phyloP scores from a whole-genome alignment of 495 filamentous ascomycete genomes.

The Terfezia boudieri region DNA sequence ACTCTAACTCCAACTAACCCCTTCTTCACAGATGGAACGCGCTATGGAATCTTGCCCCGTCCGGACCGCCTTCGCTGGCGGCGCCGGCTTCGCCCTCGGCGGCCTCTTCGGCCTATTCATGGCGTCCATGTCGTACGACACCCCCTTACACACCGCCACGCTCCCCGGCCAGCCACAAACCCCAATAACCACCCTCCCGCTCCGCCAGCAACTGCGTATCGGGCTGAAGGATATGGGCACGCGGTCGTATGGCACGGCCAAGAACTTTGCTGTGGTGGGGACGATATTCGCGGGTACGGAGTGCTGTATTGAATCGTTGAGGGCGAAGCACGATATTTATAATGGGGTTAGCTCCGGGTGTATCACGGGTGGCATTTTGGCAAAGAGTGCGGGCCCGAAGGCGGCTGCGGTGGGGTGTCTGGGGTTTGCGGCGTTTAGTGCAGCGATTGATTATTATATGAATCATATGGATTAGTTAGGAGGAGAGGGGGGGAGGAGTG shows the following conservation, averaged over 20 bases:
- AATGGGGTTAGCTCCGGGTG: conserved; percentile 81
- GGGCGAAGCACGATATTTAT: conserved; percentile 79
- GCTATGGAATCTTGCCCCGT: conserved; percentile 75
- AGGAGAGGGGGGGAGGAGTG: not conserved
- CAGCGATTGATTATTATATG: conserved; percentile 52
- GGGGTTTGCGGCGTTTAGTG: conserved; percentile 87
- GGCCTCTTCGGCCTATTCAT: conserved; percentile 90
- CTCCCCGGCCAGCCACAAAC: conserved; percentile 10
- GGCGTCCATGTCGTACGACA: conserved; percentile 89
- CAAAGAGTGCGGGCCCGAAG: conserved; percentile 66
- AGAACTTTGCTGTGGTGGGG: conserved; percentile 86
- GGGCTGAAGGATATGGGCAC: conserved; percentile 90
- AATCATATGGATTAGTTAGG: not conserved
- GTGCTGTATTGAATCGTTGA: conserved; percentile 77
- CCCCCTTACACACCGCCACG: conserved; percentile 29
- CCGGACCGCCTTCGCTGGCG: conserved; percentile 63
- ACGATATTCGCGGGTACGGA: conserved; percentile 81
- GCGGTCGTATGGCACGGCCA: conserved; percentile 62
- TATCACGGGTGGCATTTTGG: conserved; percentile 72
- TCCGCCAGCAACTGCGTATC: conserved; percentile 52
- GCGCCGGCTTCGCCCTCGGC: conserved; percentile 73
- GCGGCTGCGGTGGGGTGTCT: conserved; percentile 75
- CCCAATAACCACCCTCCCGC: conserved; percentile 48
- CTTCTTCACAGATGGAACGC: conserved; percentile 37
- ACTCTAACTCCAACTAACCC: not conserved